Conservation (phyloP, 371 early-diverging fungal species). For the Vairimorpha necatrix region DNA sequence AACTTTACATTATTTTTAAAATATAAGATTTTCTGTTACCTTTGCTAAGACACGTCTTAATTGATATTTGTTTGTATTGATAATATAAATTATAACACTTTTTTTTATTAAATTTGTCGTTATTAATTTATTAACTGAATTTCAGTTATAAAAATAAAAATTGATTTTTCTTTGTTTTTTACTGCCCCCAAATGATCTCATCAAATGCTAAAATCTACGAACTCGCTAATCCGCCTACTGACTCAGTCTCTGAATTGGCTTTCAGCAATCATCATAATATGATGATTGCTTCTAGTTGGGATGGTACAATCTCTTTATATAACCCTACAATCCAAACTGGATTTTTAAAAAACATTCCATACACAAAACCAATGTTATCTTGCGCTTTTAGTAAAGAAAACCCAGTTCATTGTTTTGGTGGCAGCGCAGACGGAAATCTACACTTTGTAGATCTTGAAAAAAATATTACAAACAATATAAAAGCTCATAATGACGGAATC, state of each 20-base stretch:
- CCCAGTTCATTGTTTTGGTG: conserved; percentile 40
- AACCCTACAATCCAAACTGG: neutral
- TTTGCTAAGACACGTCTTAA: too few relatives aligned
- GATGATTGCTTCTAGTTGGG: conserved; percentile 62
- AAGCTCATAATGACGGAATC: conserved; percentile 56
- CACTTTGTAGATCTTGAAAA: conserved; percentile 45
- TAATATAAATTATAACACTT: too few relatives aligned
- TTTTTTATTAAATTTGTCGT: too few relatives aligned
- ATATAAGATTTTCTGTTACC: too few relatives aligned
- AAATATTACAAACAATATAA: conserved; percentile 13
- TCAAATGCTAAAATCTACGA: conserved; percentile 23
- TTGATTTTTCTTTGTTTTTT: neutral
- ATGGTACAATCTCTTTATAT: conserved; percentile 55
- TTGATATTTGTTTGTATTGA: too few relatives aligned
- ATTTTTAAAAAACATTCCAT: conserved; percentile 20
- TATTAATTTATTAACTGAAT: too few relatives aligned
- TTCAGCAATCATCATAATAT: conserved; percentile 45
- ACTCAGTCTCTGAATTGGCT: conserved; percentile 56
- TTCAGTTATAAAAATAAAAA: too few relatives aligned
- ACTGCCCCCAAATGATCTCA: conserved; percentile 18
- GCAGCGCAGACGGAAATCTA: conserved; percentile 59
- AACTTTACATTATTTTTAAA: too few relatives aligned
- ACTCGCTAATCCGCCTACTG: conserved; percentile 55
- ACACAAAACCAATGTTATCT: conserved; percentile 57
- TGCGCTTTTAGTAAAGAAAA: conserved; percentile 52